These are phyloP conservation scores for Sporothrix globosa DNA, from an alignment of 2,329 filamentous ascomycete genomes.

Conservation along the genomic window DNA sequence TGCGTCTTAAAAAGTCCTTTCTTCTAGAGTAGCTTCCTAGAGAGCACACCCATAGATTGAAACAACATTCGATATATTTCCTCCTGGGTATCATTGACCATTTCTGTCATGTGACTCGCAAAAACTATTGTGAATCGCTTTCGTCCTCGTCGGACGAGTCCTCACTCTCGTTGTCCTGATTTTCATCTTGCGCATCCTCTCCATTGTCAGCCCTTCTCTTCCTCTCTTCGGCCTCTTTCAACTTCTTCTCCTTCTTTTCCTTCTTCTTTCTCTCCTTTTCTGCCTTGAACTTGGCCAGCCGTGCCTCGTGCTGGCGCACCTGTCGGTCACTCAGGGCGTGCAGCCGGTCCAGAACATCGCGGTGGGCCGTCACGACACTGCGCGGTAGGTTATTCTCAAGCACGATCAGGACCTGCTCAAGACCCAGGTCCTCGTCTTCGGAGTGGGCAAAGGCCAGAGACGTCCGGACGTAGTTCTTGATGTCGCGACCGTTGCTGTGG, in stretches of 20 bases:
- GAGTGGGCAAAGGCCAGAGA: slow-evolving; percentile 18
- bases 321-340: background rate
- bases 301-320: background rate
- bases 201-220: background rate
- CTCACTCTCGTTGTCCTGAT: background rate
- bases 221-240: background rate
- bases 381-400: slow-evolving; percentile 25
- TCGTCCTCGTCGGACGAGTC: background rate
- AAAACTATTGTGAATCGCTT: background rate
- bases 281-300: background rate
- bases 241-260: background rate
- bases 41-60: slow-evolving; percentile 1
- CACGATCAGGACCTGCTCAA: slow-evolving; percentile 27
- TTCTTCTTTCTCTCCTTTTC: background rate
- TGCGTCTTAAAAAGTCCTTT: slow-evolving; percentile 7
- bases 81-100: slow-evolving; percentile 4
- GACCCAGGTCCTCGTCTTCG: slow-evolving; percentile 24
- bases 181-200: background rate
- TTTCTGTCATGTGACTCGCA: background rate
- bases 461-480: slow-evolving; percentile 27
- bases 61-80: background rate
- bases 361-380: background rate
- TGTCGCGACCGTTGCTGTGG: slow-evolving; percentile 26
- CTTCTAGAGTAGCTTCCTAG: slow-evolving; percentile 11
- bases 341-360: background rate